Conservation (phyloP, 139 green algal genomes). For the Chlamydomonas sp. region DNA sequence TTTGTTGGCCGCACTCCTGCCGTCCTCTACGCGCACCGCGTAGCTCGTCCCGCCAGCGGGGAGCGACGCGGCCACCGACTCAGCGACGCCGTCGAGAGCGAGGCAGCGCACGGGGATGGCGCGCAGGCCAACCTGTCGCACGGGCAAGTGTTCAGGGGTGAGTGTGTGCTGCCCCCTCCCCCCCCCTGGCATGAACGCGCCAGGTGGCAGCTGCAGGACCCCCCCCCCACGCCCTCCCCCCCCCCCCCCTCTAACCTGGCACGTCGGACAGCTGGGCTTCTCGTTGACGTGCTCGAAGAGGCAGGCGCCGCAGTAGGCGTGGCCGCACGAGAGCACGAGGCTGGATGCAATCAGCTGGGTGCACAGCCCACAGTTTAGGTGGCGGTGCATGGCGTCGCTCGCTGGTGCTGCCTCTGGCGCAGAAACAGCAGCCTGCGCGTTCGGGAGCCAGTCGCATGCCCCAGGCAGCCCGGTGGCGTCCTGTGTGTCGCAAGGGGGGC, state of each 20-base stretch:
- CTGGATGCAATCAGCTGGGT: slow-evolving; percentile 17
- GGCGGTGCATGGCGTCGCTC: too few relatives aligned
- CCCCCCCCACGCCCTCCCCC: neutral
- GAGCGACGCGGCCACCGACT: neutral
- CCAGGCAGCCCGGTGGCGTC: too few relatives aligned
- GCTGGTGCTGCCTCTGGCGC: too few relatives aligned
- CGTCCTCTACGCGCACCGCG: slow-evolving; percentile 24
- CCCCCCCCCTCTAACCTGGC: slow-evolving; percentile 26
- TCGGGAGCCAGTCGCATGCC: too few relatives aligned
- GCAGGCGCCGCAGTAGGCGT: slow-evolving; percentile 39
- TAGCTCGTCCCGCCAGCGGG: slow-evolving; percentile 17
- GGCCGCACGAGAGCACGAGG: slow-evolving; percentile 33
- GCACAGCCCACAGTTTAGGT: slow-evolving; percentile 22
- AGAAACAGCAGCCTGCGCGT: too few relatives aligned
- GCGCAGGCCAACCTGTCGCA: slow-evolving; percentile 27
- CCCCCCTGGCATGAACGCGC: too few relatives aligned
- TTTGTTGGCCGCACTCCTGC: slow-evolving; percentile 31
- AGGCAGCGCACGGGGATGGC: slow-evolving; percentile 37
- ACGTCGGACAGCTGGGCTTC: slow-evolving; percentile 29
- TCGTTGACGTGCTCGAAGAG: slow-evolving; percentile 25
- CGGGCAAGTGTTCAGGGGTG: neutral
- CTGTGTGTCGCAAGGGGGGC: too few relatives aligned
- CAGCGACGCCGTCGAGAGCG: slow-evolving; percentile 25
- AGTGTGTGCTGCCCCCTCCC: too few relatives aligned
- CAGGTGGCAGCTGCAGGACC: neutral